Evolutionary conservation across 768 basidiomycete species (phyloP), one percentile per base, ranked within the genome.

Genomic region (Phlebiopsis flavidoalba): DNA sequence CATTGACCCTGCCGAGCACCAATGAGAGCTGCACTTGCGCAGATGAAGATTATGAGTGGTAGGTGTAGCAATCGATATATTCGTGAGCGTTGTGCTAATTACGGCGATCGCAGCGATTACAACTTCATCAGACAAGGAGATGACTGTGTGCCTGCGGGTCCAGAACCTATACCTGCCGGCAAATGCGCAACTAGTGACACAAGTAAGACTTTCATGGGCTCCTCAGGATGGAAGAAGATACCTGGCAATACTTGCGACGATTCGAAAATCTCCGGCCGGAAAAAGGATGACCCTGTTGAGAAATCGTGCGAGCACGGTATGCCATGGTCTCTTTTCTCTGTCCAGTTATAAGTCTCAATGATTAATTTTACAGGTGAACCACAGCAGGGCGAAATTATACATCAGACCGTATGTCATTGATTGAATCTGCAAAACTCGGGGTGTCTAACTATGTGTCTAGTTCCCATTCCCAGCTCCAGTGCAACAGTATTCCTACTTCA

Each of bases 31-130:
- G 97, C 71, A 70, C 81, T 17, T 99, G 97, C 69, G 79, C 81
- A 1, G 89, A 93, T 63, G 86, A 85, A 12, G 97, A 99, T 71
- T 99, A 85, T 66, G 97, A 99, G 72, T 99, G 96, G 95, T 95
- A 65, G 21, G 76, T 62, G 64, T 65, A 52, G n/a, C 49, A 45
- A 19, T 8, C 15, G 56, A 15, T 22, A 50, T 35, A 8, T 50
- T n/a, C 14, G 14, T 10, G 6, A 17, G 17, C 8, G n/a, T 26
- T 21, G 22, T 59, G 31, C 22, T 45, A 19, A 6, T 46, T 40
- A n/a, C 51, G 35, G n/a, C 24, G 21, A 33, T 8, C 36, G 3
- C 63, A 95, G 94, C 64, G 95, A 96, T 75, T 98, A 90, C 75
- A 96, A 96, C 72, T 96, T 80, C 66, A 77, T 95, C 49, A 85